A percentile compares a stretch with the other conserved stretches of the same genome.
Evolutionary conservation across 2,329 filamentous ascomycete species (phyloP).

Genomic region (Pseudogymnoascus sp.): DNA sequence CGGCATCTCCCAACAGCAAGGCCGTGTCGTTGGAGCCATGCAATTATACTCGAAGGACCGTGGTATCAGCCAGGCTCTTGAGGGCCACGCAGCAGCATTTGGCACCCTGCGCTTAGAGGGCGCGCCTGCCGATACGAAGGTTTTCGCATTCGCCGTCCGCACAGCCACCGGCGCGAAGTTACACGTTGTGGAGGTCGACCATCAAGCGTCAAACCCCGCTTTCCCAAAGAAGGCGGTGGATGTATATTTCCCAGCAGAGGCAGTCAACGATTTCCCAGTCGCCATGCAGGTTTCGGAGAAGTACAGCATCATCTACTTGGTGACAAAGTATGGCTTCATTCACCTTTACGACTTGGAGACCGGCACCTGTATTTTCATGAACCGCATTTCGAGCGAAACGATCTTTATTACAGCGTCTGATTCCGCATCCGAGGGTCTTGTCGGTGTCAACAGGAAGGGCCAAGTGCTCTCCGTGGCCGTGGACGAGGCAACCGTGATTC

Average conservation of each 20-base stretch:
- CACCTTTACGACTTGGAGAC: conserved; percentile 97
- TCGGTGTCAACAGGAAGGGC: conserved; percentile 95
- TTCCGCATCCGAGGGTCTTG: conserved; percentile 75
- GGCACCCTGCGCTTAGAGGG: conserved; percentile 84
- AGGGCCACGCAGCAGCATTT: conserved; percentile 93
- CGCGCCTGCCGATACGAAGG: conserved; percentile 82
- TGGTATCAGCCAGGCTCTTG: conserved; percentile 95
- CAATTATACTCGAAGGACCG: conserved; percentile 95
- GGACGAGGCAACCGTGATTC: conserved; percentile 84
- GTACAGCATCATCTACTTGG: conserved; percentile 93
- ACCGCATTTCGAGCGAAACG: conserved; percentile 97
- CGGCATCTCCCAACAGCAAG: conserved; percentile 88
- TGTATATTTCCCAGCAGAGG: conserved; percentile 94
- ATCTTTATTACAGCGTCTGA: conserved; percentile 93
- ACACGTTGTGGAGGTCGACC: conserved; percentile 96
- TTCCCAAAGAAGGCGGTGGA: conserved; percentile 97
- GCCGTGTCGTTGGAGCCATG: conserved; percentile 91
- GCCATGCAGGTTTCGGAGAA: conserved; percentile 95
- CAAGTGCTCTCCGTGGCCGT: conserved; percentile 92
- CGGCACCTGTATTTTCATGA: conserved; percentile 96
- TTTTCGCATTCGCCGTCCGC: conserved; percentile 94
- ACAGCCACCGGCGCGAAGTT: conserved; percentile 87
- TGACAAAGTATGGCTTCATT: conserved; percentile 98
- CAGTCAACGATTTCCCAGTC: conserved; percentile 94
- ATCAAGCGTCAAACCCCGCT: conserved; percentile 77